Base-by-base conservation (phyloP, 192 early-diverging fungal genomes). In the Backusella tarrabulga region DNA sequence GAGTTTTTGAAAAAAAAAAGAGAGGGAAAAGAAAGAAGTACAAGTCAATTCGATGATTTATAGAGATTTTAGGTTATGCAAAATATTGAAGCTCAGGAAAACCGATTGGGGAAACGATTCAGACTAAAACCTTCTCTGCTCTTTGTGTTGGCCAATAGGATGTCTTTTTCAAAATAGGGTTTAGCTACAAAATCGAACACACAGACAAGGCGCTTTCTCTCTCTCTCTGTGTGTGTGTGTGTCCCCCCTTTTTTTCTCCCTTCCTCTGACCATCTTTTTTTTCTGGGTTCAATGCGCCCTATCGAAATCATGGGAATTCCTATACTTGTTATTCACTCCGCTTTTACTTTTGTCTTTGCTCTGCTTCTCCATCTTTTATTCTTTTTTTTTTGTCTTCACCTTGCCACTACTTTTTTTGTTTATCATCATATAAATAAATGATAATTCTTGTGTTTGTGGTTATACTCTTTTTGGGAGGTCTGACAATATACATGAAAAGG, bases 1-100 rank as follows among this genome's bases (percentile, higher is more conserved):
- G 38, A 21, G 41, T 42, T 21, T 41, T 71, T 29, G 5, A 26
- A 26, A 44, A 46, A 71, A 34, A 71, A 44, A 44, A 26, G 26
- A 46, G 23, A 32, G 9, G 40, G 21, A 71, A 72, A 72, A 26
- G 21, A 71, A 72, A 72, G 42, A 72, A 34, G 36, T 17, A 17
- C 14, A 29, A 19, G 42, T 34, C 34, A 68, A 70, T 5, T 68
- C 34, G 68, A 38, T 36, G 34, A 36, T n/a, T 36, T 68, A 32
- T 68, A 68, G 34, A 68, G 26, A 32, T 68, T 68, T 68, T 68
- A 35, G 26, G 67, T 68, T 68, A 68, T 68, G 67, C 67, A 68
- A 68, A 34, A 11, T 56, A 14, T 63, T 63, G 23, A 17, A 68
- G 67, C 29, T 68, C 35, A 68, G 67, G 67, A 68, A 68, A 36